phyloP scores from a whole-genome alignment of 75 land plant genomes.

The Pinus taeda region DNA sequence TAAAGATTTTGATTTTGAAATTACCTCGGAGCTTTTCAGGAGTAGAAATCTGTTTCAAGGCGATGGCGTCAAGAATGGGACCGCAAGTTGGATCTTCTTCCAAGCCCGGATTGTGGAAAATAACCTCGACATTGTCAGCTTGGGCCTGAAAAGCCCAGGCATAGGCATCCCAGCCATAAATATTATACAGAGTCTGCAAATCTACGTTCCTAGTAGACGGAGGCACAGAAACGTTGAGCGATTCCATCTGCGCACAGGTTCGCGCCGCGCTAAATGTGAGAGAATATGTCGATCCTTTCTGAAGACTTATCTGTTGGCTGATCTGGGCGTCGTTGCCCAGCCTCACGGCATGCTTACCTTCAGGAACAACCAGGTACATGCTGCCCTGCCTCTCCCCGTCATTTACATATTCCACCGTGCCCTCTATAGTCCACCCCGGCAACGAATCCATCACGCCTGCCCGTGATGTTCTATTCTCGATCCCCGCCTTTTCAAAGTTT shows the following conservation, averaged over 20 bases:
- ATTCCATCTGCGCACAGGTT: slow-evolving; percentile 73
- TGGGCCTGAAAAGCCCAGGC: slow-evolving; percentile 45
- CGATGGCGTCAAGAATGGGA: slow-evolving; percentile 60
- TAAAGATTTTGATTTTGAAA: background rate
- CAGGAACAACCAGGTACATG: slow-evolving; percentile 56
- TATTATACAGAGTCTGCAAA: slow-evolving; percentile 59
- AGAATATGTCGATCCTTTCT: slow-evolving; percentile 51
- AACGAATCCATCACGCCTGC: slow-evolving; percentile 8
- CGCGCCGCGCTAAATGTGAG: slow-evolving; percentile 71
- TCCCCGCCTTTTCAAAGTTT: slow-evolving; percentile 47
- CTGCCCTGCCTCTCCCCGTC: slow-evolving; percentile 57
- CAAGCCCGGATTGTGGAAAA: slow-evolving; percentile 59
- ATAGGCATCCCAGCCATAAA: slow-evolving; percentile 66
- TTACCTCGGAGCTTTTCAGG: slow-evolving; percentile 55
- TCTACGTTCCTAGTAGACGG: slow-evolving; percentile 39
- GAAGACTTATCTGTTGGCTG: slow-evolving; percentile 40
- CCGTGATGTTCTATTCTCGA: slow-evolving; percentile 23
- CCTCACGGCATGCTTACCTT: slow-evolving; percentile 53
- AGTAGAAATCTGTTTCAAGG: slow-evolving; percentile 56
- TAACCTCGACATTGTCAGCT: background rate
- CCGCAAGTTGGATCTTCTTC: slow-evolving; percentile 78
- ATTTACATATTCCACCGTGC: slow-evolving; percentile 54
- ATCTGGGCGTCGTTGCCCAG: slow-evolving; percentile 75
- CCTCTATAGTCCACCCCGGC: slow-evolving; percentile 47
- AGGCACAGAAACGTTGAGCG: slow-evolving; percentile 54